phyloP scores from a whole-genome alignment of 2,329 filamentous ascomycete genomes.

The Epichloe coenophiala region DNA sequence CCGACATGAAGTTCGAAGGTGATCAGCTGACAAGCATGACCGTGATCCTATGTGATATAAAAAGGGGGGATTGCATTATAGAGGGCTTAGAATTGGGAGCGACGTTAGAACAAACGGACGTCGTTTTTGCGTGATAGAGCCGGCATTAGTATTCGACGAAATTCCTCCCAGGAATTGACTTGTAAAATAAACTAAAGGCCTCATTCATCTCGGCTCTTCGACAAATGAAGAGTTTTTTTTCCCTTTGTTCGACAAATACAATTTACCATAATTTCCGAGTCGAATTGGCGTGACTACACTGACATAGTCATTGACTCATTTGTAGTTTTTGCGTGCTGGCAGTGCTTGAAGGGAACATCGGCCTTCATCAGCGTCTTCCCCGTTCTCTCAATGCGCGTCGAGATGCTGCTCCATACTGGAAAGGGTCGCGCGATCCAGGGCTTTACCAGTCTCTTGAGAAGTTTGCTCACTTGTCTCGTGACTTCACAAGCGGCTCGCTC shows the following conservation, averaged over 20 bases:
- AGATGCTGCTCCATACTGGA: background rate
- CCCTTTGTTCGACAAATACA: conserved; percentile 10
- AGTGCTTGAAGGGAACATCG: background rate
- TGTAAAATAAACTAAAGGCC: conserved; percentile 30
- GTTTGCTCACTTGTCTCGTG: conserved; percentile 1
- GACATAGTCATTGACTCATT: background rate
- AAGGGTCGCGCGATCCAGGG: background rate
- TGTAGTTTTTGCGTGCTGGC: background rate
- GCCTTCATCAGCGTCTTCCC: no score
- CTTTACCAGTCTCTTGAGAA: background rate
- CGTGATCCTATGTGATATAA: conserved; percentile 21
- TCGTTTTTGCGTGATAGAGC: conserved; percentile 22
- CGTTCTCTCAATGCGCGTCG: background rate
- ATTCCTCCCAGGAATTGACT: conserved; percentile 22
- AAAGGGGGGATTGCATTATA: conserved; percentile 25
- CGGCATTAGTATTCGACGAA: conserved; percentile 18
- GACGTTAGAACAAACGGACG: conserved; percentile 18
- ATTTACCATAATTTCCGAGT: conserved; percentile 12
- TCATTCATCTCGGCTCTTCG: conserved; percentile 25
- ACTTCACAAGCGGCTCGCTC: conserved; percentile 6
- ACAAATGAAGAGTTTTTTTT: conserved; percentile 16
- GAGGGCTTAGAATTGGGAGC: conserved; percentile 27
- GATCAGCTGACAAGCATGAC: conserved; percentile 14
- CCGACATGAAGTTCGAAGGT: conserved; percentile 13
- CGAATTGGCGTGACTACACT: conserved; percentile 1